Evolutionary conservation across 345 rosid species (phyloP).

Genomic region (Citrus inodora): DNA sequence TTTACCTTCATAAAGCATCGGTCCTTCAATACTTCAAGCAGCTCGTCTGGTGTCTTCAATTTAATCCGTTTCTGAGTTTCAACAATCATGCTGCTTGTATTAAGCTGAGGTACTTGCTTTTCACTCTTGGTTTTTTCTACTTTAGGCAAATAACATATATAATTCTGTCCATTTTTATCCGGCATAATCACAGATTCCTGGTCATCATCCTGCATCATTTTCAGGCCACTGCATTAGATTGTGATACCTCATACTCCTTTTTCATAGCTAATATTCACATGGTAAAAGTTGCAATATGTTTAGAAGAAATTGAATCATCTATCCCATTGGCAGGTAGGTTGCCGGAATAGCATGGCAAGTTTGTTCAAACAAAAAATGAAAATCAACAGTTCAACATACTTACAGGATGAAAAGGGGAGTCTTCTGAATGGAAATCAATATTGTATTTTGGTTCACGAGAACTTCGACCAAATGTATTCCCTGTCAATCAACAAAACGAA

Average conservation of each 20-base stretch:
- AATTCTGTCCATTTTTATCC: slow-evolving; percentile 58
- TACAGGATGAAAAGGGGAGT: slow-evolving; percentile 78
- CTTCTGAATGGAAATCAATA: slow-evolving; percentile 67
- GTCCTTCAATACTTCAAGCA: slow-evolving; percentile 63
- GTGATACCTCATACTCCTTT: neutral
- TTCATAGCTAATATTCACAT: neutral
- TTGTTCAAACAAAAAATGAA: neutral
- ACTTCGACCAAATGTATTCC: slow-evolving; percentile 64
- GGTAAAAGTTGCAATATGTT: neutral
- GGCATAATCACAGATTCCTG: slow-evolving; percentile 72
- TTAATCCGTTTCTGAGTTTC: slow-evolving; percentile 66
- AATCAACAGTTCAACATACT: slow-evolving; percentile 20
- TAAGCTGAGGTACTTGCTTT: slow-evolving; percentile 43
- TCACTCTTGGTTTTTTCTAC: slow-evolving; percentile 57
- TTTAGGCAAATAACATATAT: slow-evolving; percentile 76
- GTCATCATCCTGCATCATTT: slow-evolving; percentile 57
- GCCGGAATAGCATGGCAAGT: neutral
- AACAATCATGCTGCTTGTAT: slow-evolving; percentile 70
- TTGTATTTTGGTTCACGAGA: slow-evolving; percentile 80
- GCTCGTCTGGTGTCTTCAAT: slow-evolving; percentile 88
- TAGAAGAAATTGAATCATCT: neutral
- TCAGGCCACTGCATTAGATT: neutral
- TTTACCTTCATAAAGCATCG: slow-evolving; percentile 66
- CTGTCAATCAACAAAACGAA: slow-evolving; percentile 26
- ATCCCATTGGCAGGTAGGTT: neutral